These are phyloP conservation scores for Kodamaea kakaduensis DNA, from an alignment of 805 yeast genomes.

Conservation along the genomic window DNA sequence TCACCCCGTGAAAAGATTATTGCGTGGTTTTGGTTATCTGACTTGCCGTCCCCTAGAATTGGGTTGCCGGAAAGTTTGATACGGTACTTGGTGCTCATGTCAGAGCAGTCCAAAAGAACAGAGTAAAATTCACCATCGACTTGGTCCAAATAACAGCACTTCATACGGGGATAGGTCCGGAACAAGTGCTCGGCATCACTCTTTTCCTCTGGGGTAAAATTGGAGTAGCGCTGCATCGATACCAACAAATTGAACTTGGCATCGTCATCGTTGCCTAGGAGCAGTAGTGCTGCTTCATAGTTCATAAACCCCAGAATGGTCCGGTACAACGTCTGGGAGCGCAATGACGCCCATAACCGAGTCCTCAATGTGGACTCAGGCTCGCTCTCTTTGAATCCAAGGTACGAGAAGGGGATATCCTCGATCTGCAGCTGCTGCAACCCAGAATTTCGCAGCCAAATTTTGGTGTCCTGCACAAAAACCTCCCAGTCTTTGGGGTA, in stretches of 20 bases:
- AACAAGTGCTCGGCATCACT: constrained; percentile 65
- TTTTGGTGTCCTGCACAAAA: constrained; percentile 73
- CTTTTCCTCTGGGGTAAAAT: constrained; percentile 60
- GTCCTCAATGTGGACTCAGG: constrained; percentile 67
- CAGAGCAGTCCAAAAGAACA: constrained; percentile 40
- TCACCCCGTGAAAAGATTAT: constrained; percentile 88
- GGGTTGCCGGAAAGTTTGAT: constrained; percentile 90
- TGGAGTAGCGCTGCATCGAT: constrained; percentile 81
- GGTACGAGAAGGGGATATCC: constrained; percentile 65
- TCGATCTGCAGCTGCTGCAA: constrained; percentile 17
- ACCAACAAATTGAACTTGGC: constrained; percentile 74
- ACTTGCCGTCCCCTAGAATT: constrained; percentile 92
- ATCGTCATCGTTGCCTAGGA: constrained; percentile 41
- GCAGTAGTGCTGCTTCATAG: constrained; percentile 66
- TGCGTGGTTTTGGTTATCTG: constrained; percentile 91
- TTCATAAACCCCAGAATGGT: constrained; percentile 84
- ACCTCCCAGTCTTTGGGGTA: constrained; percentile 76
- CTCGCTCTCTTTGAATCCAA: constrained; percentile 67
- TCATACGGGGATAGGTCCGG: constrained; percentile 66
- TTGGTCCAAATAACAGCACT: constrained; percentile 52
- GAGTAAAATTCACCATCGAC: constrained; percentile 55
- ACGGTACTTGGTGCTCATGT: constrained; percentile 38
- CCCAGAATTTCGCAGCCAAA: constrained; percentile 17
- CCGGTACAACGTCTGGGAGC: constrained; percentile 79
- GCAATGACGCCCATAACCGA: constrained; percentile 80